Conservation (phyloP, 768 basidiomycete species). For the Suillus hirtellus region DNA sequence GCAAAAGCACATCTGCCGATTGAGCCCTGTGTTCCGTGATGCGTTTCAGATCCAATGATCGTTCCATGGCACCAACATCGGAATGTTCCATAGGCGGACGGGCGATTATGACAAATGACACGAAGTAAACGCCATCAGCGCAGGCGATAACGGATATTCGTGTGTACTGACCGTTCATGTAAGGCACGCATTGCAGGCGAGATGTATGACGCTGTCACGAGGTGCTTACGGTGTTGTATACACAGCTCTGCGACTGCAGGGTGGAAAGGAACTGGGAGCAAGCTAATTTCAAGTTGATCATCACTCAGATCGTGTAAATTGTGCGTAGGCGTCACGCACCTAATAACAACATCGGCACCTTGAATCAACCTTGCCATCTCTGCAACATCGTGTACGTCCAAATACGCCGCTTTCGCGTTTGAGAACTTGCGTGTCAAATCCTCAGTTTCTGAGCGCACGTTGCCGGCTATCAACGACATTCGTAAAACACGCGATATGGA, state of each 20-base stretch:
- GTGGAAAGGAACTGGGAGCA: slow-evolving; percentile 81
- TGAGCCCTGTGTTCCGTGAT: slow-evolving; percentile 47
- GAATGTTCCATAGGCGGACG: neutral
- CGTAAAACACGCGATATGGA: slow-evolving; percentile 12
- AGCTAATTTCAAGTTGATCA: slow-evolving; percentile 41
- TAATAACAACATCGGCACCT: slow-evolving; percentile 78
- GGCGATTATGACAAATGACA: neutral
- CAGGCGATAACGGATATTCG: neutral
- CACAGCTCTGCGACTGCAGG: slow-evolving; percentile 70
- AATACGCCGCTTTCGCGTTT: slow-evolving; percentile 54
- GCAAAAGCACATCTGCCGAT: slow-evolving; percentile 62
- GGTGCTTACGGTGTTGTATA: slow-evolving; percentile 65
- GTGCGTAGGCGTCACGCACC: slow-evolving; percentile 45
- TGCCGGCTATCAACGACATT: slow-evolving; percentile 56
- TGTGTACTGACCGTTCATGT: slow-evolving; percentile 55
- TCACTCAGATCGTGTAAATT: neutral
- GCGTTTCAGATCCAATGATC: neutral
- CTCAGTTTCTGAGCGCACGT: slow-evolving; percentile 61
- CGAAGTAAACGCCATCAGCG: neutral
- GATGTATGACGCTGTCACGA: slow-evolving; percentile 92
- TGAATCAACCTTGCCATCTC: slow-evolving; percentile 54
- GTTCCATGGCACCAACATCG: neutral
- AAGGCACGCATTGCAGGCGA: slow-evolving; percentile 73
- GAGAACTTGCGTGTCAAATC: slow-evolving; percentile 41
- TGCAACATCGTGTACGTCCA: slow-evolving; percentile 57